Evolutionary conservation across 768 basidiomycete genomes (phyloP), one percentile per base, ranked within the genome.

Genomic region (Hygrocybe punicea): DNA sequence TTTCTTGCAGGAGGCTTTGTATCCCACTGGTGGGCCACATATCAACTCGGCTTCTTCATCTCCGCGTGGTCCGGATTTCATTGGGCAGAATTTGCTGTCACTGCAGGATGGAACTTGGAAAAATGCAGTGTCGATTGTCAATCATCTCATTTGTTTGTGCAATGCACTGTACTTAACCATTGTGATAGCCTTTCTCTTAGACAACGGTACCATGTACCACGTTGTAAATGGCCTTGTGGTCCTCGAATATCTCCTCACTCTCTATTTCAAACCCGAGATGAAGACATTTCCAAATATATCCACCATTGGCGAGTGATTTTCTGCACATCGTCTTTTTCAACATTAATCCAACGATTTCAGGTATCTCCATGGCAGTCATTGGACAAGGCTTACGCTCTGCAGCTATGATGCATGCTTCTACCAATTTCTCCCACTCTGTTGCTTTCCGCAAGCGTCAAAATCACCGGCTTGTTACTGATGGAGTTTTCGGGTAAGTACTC

Each of bases 371-470:
- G 60, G 84, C 88, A 10, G 19, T 89, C 16, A 55, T 78, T 19
- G 93, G 93, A 6, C 97, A 99, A 72, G 61, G 74, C 3, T 68
- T 98, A 59, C 83, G 97, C 48, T 94, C 94, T 7, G 65, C 80
- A 19, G 95, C 97, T n/a, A 99, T 99, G 97, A 88, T 97, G 52
- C 92, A 95, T 60, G 97, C 97, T 2, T 83, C 89, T 14, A 85
- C 85, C 53, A 97, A 91, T 67, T 99, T 99, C 74, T 94, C 93
- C 8, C 97, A 99, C 77, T 67, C 84, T 1, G 84, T 99, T 51
- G 91, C 89, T 2, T 83, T 81, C 63, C 78, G 74, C 36, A 98
- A 94, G 69, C 79, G 81, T 39, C 77, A 82, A 14, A 76, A 78
- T 10, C 97, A 99, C 70, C 72, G 69, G 25, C 81, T 99, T 11